Base-by-base conservation (phyloP, 2,329 filamentous ascomycete species). In the Stylonectria norvegica region DNA sequence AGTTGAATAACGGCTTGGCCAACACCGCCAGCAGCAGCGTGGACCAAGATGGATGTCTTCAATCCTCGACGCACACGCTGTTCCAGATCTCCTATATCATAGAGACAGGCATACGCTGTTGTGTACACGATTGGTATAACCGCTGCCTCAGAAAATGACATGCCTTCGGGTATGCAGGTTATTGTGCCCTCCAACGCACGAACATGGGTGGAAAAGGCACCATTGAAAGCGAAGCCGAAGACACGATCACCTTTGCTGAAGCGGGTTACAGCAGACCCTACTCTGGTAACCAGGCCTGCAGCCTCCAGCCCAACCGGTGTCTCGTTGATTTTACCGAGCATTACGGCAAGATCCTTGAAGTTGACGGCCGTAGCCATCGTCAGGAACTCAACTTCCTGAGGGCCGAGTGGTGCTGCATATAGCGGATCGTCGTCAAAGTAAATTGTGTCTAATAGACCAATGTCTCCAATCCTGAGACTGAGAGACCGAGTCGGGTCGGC, bases 21-120 rank as follows among this genome's bases (percentile, higher is more conserved):
- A 0, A 60, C 48, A 2, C 54, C 57, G 2, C 62, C 60, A 1
- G 52, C 49, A 3, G 55, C 65, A 1, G 56, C 45, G 36, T 68
- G 65, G 4, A 67, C 61, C 4, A 69, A 43, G 1, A 68, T 50
- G 1, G 40, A 53, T 19, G 60, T 59, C 3, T 62, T 65, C n/a
- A n/a, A n/a, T n/a, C n/a, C n/a, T n/a, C n/a, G n/a, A n/a, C n/a
- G n/a, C n/a, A n/a, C n/a, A n/a, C n/a, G n/a, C 1, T 57, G 55
- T 3, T 47, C 34, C 0, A 73, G 49, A 1, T 59, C 52, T 2
- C 38, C 56, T 1, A 50, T 14, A 9, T 47, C 43, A 4, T 30
- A 15, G 14, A 48, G 17, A 1, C 55, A 27, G 2, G 47, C 42
- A 4, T 53, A 43, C 10, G 47, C 54, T 0, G 68, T 69, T 1